Evolutionary conservation across 305 asterid genomes (phyloP), one percentile per base, ranked within the genome.

Genomic region (Fraxinus sp.): DNA sequence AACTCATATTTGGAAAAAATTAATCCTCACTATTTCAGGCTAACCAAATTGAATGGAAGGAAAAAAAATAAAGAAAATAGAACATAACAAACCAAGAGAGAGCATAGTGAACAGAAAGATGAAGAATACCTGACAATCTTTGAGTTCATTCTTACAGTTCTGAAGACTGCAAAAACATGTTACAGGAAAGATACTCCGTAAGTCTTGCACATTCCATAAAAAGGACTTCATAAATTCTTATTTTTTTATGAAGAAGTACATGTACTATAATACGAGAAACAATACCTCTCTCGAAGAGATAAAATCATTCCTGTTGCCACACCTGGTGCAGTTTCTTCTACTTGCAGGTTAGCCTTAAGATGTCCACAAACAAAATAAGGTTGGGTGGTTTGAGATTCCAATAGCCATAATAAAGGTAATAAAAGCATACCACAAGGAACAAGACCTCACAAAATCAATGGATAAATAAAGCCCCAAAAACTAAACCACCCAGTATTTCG

Each of bases 221-320:
- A 80, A 44, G 22, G 26, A 22, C 16, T 44, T 10, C 3, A 46
- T 16, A n/a, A 4, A 30, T 22, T 41, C 22, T 72, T 71, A 10
- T 39, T 66, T 3, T 66, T 52, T 28, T 4, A 55, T 55, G 24
- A 55, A 18, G 1, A 66, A 6, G 14, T 35, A 49, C 14, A 14
- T 57, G 55, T 13, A 46, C 35, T 14, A 28, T 30, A 68, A 82
- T 79, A 73, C 32, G 70, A 79, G 24, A 57, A 76, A 82, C 79
- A 5, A 62, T 84, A 94, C 98, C 95, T 94, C 87, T 93, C 97
- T 24, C 98, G 98, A 86, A 94, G 97, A 80, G 98, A 91, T 89
- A 93, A 88, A 83, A 94, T 94, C 96, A 92, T 94, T 88, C 98
- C 98, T 13, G 98, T 94, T 46, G 96, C 91, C 78, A 86, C 93